Conservation (phyloP, 805 yeast species). For the Metschnikowia bowlesiae region DNA sequence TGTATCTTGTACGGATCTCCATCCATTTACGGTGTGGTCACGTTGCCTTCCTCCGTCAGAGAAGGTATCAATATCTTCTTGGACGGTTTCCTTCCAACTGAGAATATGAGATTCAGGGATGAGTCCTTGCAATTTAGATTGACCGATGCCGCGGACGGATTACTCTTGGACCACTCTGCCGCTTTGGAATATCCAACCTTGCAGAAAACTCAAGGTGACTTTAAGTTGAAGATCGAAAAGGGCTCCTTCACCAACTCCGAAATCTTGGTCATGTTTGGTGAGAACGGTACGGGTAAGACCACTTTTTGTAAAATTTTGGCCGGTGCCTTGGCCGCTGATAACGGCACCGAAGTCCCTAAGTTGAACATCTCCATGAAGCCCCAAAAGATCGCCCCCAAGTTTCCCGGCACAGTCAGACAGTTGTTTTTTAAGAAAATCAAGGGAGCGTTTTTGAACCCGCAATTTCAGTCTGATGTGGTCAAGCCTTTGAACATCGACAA, state of each 20-base stretch:
- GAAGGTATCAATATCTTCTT: slow-evolving; percentile 98
- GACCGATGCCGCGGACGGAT: slow-evolving; percentile 79
- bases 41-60: slow-evolving; percentile 93
- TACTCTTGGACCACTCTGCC: slow-evolving; percentile 73
- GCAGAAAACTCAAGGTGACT: slow-evolving; percentile 94
- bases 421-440: slow-evolving; percentile 94
- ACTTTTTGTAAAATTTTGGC: slow-evolving; percentile 95
- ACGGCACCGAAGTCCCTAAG: slow-evolving; percentile 73
- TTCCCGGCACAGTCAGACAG: slow-evolving; percentile 98
- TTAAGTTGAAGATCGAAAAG: slow-evolving; percentile 70
- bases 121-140: slow-evolving; percentile 93
- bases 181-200: slow-evolving; percentile 74
- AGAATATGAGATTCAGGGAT: slow-evolving; percentile 93
- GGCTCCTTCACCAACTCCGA: slow-evolving; percentile 97
- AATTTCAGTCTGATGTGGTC: slow-evolving; percentile 96
- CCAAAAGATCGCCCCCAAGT: slow-evolving; percentile 97
- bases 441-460: slow-evolving; percentile 91
- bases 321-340: slow-evolving; percentile 87
- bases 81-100: slow-evolving; percentile 97
- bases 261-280: slow-evolving; percentile 99
- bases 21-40: slow-evolving; percentile 97
- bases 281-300: slow-evolving; percentile 99
- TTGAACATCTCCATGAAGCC: slow-evolving; percentile 97
- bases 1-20: slow-evolving; percentile 98
- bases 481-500: slow-evolving; percentile 93